These are phyloP conservation scores for Venturia effusa DNA, from an alignment of 2,329 filamentous ascomycete genomes.

Conservation along the genomic window DNA sequence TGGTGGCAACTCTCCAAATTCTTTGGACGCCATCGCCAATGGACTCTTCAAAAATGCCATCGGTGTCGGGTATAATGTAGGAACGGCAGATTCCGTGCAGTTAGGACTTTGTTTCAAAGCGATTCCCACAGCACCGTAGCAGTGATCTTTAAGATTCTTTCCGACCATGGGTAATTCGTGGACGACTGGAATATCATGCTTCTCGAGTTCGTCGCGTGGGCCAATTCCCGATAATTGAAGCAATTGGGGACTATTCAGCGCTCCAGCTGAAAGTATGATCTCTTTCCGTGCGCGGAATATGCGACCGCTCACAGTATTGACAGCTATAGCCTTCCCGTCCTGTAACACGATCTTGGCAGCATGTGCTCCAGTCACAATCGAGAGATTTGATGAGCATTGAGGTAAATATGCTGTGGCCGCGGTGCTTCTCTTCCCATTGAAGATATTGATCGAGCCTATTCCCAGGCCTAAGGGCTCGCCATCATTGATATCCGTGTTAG, in stretches of 20 bases:
- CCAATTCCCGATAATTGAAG: slow-evolving; percentile 40
- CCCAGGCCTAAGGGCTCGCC: slow-evolving; percentile 48
- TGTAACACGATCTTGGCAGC: slow-evolving; percentile 39
- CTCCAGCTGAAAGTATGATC: slow-evolving; percentile 23
- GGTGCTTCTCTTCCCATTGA: slow-evolving; percentile 39
- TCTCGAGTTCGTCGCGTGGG: slow-evolving; percentile 29
- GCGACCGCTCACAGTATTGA: slow-evolving; percentile 33
- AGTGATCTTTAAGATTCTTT: slow-evolving; percentile 36
- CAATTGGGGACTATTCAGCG: slow-evolving; percentile 27
- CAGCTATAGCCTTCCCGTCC: slow-evolving; percentile 33
- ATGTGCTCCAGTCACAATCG: slow-evolving; percentile 37
- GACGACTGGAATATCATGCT: slow-evolving; percentile 31
- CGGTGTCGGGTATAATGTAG: neutral
- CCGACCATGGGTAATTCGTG: slow-evolving; percentile 31
- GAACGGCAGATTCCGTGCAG: neutral
- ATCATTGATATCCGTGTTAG: slow-evolving; percentile 46
- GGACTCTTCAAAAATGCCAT: slow-evolving; percentile 38
- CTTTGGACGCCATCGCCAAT: slow-evolving; percentile 23
- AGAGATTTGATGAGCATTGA: slow-evolving; percentile 38
- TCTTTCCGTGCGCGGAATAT: slow-evolving; percentile 21
- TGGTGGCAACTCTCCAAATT: slow-evolving; percentile 41
- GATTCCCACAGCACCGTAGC: slow-evolving; percentile 13
- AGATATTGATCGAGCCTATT: slow-evolving; percentile 38
- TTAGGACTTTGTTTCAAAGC: neutral
- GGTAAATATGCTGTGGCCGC: slow-evolving; percentile 38